Evolutionary conservation across 257 asterid genomes (phyloP), one percentile per base, ranked within the genome.

Genomic region (Solanum pimpinellifolium): DNA sequence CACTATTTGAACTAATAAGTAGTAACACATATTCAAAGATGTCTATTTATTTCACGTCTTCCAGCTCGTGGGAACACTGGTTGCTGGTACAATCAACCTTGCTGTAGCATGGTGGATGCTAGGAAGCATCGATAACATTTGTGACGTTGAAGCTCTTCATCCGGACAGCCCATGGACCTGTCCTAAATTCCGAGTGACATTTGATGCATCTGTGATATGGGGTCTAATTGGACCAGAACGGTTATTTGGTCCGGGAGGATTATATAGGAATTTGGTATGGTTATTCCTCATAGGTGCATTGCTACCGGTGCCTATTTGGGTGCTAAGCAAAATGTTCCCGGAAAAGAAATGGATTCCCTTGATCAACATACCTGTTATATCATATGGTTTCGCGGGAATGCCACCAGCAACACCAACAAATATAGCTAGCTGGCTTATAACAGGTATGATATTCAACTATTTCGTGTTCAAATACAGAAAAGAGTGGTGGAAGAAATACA

Each of bases 381-480:
- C 98, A 1, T 96, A 93, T 16, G 99, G 99, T 12, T 96, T 96
- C 14, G 98, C 99, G 0, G 99, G 99, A 87, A 95, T 96, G 98
- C 99, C 99, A 1, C 99, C 99, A 1, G 99, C 98, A n/a, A 95
- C 99, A 2, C 99, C 99, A 8, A 95, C 99, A 15, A 96, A 96
- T 83, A 96, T 96, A 0, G 98, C 98, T 20, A 96, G 98, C 93
- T 96, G 99, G 99, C 91, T 96, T 46, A 11, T 93, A 2, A 93
- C 96, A 0, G 99, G 99, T 13, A 91, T 93, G 11, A 89, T 96
- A 62, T 96, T 96, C 93, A 96, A 96, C 68, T 96, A 95, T 33
- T 94, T 96, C 25, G 94, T 96, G 90, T 96, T 96, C 91, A 95
- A 93, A 60, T 96, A 93, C 81, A 49, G 95, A 83, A 93, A 93